These are phyloP conservation scores for Fusarium palustre DNA, from an alignment of 2,329 filamentous ascomycete species.

Conservation along the genomic window DNA sequence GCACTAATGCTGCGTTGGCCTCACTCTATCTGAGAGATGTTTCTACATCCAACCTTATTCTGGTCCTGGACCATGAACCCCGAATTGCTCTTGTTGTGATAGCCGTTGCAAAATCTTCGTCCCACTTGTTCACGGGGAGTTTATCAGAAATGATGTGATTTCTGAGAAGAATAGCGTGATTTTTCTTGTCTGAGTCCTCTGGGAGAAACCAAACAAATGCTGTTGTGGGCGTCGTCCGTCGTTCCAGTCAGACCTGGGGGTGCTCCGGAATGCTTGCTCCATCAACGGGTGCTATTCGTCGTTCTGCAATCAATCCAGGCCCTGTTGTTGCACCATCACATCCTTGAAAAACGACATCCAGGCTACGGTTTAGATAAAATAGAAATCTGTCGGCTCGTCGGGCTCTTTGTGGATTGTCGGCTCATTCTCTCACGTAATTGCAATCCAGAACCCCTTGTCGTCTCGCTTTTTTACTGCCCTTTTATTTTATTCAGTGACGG, in stretches of 20 bases:
- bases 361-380: conserved; percentile 13
- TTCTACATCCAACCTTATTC: conserved; percentile 3
- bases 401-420: neutral
- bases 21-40: neutral
- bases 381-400: conserved; percentile 30
- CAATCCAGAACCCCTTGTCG: no score
- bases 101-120: neutral
- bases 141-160: conserved; percentile 9
- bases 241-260: conserved; percentile 7
- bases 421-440: neutral
- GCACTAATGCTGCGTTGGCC: conserved; percentile 2
- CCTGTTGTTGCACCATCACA: conserved; percentile 35
- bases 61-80: neutral
- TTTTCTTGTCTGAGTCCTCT: neutral
- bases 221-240: neutral
- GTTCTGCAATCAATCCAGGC: conserved; percentile 1
- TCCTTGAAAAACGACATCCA: conserved; percentile 39
- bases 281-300: conserved; percentile 10
- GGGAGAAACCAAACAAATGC: neutral
- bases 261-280: conserved; percentile 4
- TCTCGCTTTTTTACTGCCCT: neutral
- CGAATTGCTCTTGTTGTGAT: neutral
- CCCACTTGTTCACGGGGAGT: conserved; percentile 14
- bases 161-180: conserved; percentile 16
- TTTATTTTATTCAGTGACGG: neutral